phyloP scores from a whole-genome alignment of 257 asterid genomes.

The Phtheirospermum japonicum region DNA sequence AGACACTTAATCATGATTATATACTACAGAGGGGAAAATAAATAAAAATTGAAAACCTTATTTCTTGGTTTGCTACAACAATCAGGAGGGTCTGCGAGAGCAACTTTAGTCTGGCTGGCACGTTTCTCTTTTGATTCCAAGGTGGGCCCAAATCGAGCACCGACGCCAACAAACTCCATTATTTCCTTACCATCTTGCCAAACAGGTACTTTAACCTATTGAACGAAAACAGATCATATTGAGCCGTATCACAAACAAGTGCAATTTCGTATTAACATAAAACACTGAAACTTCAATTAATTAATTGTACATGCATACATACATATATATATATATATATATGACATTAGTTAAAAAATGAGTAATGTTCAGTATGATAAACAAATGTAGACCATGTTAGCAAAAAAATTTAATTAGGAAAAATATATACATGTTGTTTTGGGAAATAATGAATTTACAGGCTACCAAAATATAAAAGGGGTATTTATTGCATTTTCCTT shows the following conservation, averaged over 20 bases:
- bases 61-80: slow-evolving; percentile 73
- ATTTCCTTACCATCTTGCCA: slow-evolving; percentile 77
- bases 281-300: too few relatives aligned
- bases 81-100: slow-evolving; percentile 92
- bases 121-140: slow-evolving; percentile 96
- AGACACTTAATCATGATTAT: neutral
- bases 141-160: slow-evolving; percentile 92
- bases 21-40: slow-evolving; percentile 6
- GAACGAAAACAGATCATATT: slow-evolving; percentile 15
- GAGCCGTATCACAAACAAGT: neutral
- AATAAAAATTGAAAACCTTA: slow-evolving; percentile 45
- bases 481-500: too few relatives aligned
- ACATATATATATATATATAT: too few relatives aligned
- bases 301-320: too few relatives aligned
- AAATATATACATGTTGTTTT: too few relatives aligned
- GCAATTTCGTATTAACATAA: neutral
- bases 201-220: slow-evolving; percentile 84
- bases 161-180: slow-evolving; percentile 88
- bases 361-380: too few relatives aligned
- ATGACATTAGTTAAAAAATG: too few relatives aligned
- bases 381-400: too few relatives aligned
- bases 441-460: too few relatives aligned
- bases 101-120: slow-evolving; percentile 71
- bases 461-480: too few relatives aligned
- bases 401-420: too few relatives aligned